A percentile compares a stretch with the other conserved stretches of the same genome.
These are phyloP conservation scores for Thalassiosira livingstoniorum DNA, from an alignment of 352 stramenopile species.

Conservation along the genomic window DNA sequence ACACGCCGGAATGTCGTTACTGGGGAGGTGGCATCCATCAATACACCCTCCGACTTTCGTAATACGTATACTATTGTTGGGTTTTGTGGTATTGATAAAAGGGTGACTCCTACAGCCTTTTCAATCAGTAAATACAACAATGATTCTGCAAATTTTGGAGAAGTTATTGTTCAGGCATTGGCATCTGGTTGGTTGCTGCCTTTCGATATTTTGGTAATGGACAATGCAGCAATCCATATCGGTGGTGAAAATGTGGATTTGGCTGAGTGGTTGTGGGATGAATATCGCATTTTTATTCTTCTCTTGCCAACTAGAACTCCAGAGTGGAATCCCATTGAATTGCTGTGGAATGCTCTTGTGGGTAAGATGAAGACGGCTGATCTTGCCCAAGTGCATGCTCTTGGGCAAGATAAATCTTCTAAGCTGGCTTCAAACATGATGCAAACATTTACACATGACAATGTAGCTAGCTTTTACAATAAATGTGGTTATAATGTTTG, in stretches of 20 bases:
- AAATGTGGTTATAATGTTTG: too few relatives aligned
- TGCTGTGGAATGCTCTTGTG: slow-evolving; percentile 5
- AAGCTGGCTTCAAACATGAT: background rate
- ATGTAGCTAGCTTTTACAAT: background rate
- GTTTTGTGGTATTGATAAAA: slow-evolving; percentile 4
- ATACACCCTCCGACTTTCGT: slow-evolving; percentile 17
- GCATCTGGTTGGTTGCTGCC: background rate
- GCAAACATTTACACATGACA: background rate
- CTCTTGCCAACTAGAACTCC: slow-evolving; percentile 11
- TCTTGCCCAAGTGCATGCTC: background rate
- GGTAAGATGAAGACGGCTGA: background rate
- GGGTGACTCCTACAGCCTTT: background rate
- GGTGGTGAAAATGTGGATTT: slow-evolving; percentile 8
- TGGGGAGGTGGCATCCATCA: background rate
- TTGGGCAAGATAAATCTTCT: background rate
- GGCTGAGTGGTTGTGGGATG: background rate
- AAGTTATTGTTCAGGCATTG: background rate
- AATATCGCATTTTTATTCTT: background rate
- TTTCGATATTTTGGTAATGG: background rate
- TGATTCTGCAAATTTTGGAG: slow-evolving; percentile 2
- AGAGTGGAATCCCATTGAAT: slow-evolving; percentile 12
- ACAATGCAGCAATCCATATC: background rate
- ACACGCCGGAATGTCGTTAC: slow-evolving; percentile 6
- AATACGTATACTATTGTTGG: slow-evolving; percentile 16
- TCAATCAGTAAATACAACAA: slow-evolving; percentile 1